Evolutionary conservation across 176 grass and related monocot genomes (phyloP).

Genomic region (Microstegium vimineum): DNA sequence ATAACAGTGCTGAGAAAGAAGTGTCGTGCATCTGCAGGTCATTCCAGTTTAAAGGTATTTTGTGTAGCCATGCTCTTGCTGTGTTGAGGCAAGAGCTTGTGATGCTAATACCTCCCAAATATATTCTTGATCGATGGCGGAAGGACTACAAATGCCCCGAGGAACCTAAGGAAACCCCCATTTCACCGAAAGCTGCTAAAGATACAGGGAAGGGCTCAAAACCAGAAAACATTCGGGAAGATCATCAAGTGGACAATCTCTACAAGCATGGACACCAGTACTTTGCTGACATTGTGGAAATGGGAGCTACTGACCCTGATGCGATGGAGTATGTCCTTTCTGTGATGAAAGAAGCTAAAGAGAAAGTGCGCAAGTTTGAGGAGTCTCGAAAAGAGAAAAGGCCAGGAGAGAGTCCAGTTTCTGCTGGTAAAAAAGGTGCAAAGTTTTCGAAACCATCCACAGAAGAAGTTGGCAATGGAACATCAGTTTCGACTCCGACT

Average conservation of each 20-base stretch:
- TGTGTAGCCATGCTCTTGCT: constrained; percentile 89
- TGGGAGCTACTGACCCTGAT: constrained; percentile 76
- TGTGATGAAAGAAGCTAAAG: constrained; percentile 88
- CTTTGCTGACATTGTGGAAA: constrained; percentile 82
- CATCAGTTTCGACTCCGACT: constrained; percentile 6
- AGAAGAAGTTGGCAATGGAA: constrained; percentile 22
- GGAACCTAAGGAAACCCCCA: constrained; percentile 49
- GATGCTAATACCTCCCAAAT: constrained; percentile 83
- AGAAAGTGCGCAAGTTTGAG: constrained; percentile 79
- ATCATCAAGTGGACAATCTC: constrained; percentile 63
- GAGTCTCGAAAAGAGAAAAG: constrained; percentile 67
- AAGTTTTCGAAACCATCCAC: constrained; percentile 28
- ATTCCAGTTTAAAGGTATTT: constrained; percentile 92
- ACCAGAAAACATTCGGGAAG: constrained; percentile 42
- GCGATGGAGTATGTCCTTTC: constrained; percentile 75
- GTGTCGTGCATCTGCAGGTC: constrained; percentile 89
- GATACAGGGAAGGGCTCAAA: constrained; percentile 32
- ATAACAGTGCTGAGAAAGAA: constrained; percentile 73
- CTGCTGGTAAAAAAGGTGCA: constrained; percentile 40
- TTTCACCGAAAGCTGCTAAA: constrained; percentile 26
- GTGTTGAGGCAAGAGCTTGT: constrained; percentile 87
- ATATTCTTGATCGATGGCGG: constrained; percentile 83
- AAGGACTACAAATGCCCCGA: constrained; percentile 89
- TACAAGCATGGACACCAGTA: constrained; percentile 76
- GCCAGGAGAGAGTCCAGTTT: constrained; percentile 35